Conservation (phyloP, 2,329 filamentous ascomycete species). For the Colletotrichum musae region DNA sequence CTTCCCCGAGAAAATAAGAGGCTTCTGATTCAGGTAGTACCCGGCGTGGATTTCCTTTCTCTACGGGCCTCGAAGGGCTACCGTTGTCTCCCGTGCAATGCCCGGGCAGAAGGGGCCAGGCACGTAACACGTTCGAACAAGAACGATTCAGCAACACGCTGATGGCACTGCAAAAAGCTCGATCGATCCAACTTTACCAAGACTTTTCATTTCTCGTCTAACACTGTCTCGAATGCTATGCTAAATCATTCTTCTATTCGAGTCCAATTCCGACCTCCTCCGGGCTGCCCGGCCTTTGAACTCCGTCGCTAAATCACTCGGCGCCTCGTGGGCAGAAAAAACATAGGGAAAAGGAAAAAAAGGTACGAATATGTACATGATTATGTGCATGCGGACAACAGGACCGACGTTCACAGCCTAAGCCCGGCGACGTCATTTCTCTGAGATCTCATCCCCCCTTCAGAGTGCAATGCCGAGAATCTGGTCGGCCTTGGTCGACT, state of each 20-base stretch:
- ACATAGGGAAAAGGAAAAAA: background rate
- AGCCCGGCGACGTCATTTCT: background rate
- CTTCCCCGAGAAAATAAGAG: no score
- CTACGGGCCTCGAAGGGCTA: background rate
- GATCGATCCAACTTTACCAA: background rate
- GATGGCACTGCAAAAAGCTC: background rate
- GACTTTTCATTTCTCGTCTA: background rate
- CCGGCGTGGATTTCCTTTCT: background rate
- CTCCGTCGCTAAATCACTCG: conserved; percentile 9
- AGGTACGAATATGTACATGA: no score
- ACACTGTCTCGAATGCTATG: background rate
- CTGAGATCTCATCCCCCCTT: background rate
- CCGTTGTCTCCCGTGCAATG: no score
- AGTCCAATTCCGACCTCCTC: background rate
- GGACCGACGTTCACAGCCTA: no score
- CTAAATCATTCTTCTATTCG: background rate
- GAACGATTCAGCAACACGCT: conserved; percentile 3
- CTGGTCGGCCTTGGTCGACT: conserved; percentile 23
- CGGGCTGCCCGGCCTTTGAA: background rate
- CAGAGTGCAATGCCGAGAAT: conserved; percentile 37
- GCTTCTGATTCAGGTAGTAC: background rate
- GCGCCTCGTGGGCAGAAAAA: background rate
- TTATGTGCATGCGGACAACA: no score
- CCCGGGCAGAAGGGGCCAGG: background rate
- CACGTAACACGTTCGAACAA: background rate